phyloP scores from a whole-genome alignment of 2,329 filamentous ascomycete species.

The Gaeumannomyces tritici region DNA sequence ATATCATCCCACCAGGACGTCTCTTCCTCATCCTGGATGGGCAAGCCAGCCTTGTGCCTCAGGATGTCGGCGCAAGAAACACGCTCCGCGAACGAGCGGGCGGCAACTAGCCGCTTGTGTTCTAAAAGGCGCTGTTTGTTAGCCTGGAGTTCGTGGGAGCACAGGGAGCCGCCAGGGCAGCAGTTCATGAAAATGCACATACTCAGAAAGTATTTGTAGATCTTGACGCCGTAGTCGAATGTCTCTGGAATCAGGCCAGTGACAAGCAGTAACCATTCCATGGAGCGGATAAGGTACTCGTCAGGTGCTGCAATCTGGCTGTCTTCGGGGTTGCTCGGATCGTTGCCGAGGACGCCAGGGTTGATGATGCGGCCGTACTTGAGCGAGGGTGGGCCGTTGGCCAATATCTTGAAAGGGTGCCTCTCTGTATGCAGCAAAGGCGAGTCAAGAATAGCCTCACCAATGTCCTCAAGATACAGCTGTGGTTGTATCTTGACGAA shows the following conservation, averaged over 20 bases:
- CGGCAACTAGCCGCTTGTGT: slow-evolving; percentile 41
- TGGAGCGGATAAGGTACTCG: slow-evolving; percentile 61
- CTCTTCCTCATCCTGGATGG: slow-evolving; percentile 23
- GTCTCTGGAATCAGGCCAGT: slow-evolving; percentile 34
- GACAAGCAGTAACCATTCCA: slow-evolving; percentile 78
- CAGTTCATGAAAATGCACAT: slow-evolving; percentile 30
- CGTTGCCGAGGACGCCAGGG: slow-evolving; percentile 59
- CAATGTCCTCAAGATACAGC: slow-evolving; percentile 39
- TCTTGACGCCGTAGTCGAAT: slow-evolving; percentile 43
- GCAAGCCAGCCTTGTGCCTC: slow-evolving; percentile 24
- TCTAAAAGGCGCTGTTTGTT: slow-evolving; percentile 22
- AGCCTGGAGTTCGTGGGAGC: slow-evolving; percentile 10
- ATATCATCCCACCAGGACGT: slow-evolving; percentile 22
- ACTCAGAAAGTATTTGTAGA: slow-evolving; percentile 83
- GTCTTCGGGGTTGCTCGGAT: slow-evolving; percentile 48
- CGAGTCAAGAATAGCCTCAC: slow-evolving; percentile 13
- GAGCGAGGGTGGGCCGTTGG: slow-evolving; percentile 38
- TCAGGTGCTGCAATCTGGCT: slow-evolving; percentile 51
- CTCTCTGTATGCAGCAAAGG: slow-evolving; percentile 21
- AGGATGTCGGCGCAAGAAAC: slow-evolving; percentile 41
- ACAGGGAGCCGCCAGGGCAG: not conserved
- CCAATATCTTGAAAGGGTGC: slow-evolving; percentile 40
- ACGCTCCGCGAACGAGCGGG: slow-evolving; percentile 40
- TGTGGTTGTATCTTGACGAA: slow-evolving; percentile 63
- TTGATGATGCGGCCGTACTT: slow-evolving; percentile 55